Conservation (phyloP, 2,329 filamentous ascomycete species). For the Ophiostoma sp. region DNA sequence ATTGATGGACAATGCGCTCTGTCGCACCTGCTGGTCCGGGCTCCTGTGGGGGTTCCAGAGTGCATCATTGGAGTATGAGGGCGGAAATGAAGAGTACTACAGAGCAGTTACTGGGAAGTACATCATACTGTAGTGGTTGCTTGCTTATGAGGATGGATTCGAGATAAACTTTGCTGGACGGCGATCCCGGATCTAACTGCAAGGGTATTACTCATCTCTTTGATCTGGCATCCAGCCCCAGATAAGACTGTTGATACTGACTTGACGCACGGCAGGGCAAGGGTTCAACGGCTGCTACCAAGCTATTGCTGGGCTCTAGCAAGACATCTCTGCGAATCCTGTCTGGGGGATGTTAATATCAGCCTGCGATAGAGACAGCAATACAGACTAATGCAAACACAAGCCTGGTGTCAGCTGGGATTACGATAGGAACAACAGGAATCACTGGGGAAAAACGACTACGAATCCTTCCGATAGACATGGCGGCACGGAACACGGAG, state of each 20-base stretch:
- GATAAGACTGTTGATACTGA: background rate
- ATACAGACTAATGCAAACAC: slow-evolving; percentile 2
- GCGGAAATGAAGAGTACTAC: background rate
- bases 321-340: background rate
- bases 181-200: slow-evolving; percentile 11
- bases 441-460: background rate
- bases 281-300: background rate
- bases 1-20: background rate
- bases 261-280: background rate
- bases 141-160: background rate
- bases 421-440: background rate
- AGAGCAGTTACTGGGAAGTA: too few relatives aligned
- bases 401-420: background rate
- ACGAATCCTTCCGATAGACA: slow-evolving; percentile 8
- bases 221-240: background rate
- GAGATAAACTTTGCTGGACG: slow-evolving; percentile 4
- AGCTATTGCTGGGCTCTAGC: background rate
- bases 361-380: background rate
- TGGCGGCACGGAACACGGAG: background rate
- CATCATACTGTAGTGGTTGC: too few relatives aligned
- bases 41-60: background rate
- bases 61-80: background rate
- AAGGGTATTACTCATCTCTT: background rate
- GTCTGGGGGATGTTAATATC: background rate
- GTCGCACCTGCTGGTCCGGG: slow-evolving; percentile 9